Evolutionary conservation across 2,329 filamentous ascomycete genomes (phyloP).

Genomic region (Trichophaea hybrida): DNA sequence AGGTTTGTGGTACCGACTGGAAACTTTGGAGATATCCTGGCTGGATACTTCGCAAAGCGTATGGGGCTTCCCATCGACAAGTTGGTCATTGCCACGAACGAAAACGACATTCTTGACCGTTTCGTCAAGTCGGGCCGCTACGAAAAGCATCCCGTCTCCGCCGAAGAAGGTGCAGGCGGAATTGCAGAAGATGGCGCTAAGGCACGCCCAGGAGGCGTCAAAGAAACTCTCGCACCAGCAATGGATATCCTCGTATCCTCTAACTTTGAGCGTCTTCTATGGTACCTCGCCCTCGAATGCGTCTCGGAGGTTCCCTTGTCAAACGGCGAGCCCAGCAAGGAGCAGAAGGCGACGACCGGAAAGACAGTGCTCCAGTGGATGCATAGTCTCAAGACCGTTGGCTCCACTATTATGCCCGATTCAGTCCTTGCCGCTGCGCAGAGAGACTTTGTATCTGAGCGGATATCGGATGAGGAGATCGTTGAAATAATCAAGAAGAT

Average conservation of each 20-base stretch:
- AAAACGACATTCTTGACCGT: slow-evolving; percentile 90
- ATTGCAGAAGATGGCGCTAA: slow-evolving; percentile 43
- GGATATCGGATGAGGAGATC: slow-evolving; percentile 51
- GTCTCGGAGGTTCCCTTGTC: slow-evolving; percentile 30
- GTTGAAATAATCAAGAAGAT: slow-evolving; percentile 48
- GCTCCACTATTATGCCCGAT: slow-evolving; percentile 66
- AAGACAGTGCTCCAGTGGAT: slow-evolving; percentile 69
- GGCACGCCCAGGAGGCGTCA: slow-evolving; percentile 56
- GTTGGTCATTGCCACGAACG: slow-evolving; percentile 85
- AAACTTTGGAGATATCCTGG: slow-evolving; percentile 91
- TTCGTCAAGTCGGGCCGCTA: slow-evolving; percentile 88
- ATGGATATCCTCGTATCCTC: slow-evolving; percentile 96
- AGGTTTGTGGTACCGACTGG: slow-evolving; percentile 86
- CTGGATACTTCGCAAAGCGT: slow-evolving; percentile 77
- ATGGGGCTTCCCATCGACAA: slow-evolving; percentile 84
- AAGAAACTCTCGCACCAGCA: slow-evolving; percentile 82
- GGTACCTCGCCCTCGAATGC: slow-evolving; percentile 74
- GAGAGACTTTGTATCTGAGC: slow-evolving; percentile 66
- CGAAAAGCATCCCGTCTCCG: slow-evolving; percentile 59
- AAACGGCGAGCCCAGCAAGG: slow-evolving; percentile 43
- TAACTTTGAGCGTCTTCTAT: slow-evolving; percentile 91
- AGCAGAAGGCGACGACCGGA: slow-evolving; percentile 44
- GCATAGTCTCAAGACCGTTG: slow-evolving; percentile 60
- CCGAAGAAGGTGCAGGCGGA: slow-evolving; percentile 42
- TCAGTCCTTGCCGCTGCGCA: slow-evolving; percentile 58